These are phyloP conservation scores for Tetrastigma voinierianum DNA, from an alignment of 164 flowering plant species.

Conservation along the genomic window DNA sequence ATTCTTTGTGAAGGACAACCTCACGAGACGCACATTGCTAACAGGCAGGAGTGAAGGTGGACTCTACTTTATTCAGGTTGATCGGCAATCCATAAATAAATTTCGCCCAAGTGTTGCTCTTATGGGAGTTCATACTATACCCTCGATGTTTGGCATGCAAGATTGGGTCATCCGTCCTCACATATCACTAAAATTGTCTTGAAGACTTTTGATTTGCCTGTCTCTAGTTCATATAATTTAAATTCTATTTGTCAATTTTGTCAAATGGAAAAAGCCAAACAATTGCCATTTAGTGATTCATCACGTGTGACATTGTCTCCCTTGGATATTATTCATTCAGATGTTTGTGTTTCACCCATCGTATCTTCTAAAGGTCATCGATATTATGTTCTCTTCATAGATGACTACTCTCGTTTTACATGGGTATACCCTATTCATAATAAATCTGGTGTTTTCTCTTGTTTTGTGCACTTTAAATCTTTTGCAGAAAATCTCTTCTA, in stretches of 20 bases:
- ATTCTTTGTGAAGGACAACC: constrained; percentile 7
- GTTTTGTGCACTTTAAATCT: constrained; percentile 5
- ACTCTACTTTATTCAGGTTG: not conserved
- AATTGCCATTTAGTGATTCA: constrained; percentile 1
- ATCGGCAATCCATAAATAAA: not conserved
- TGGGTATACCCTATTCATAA: not conserved
- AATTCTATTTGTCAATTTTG: constrained; percentile 1
- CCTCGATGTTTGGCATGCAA: constrained; percentile 7
- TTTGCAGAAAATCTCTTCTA: not conserved
- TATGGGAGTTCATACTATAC: constrained; percentile 1
- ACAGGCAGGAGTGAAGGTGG: constrained; percentile 4
- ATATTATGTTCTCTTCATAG: not conserved
- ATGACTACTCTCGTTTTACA: not conserved
- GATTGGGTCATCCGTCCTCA: constrained; percentile 5
- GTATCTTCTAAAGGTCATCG: not conserved
- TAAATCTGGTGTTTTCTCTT: constrained; percentile 3
- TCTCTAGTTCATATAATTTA: constrained; percentile 1
- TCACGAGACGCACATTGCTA: constrained; percentile 2
- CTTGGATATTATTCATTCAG: not conserved
- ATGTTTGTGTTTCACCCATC: constrained; percentile 4
- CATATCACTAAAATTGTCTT: not conserved
- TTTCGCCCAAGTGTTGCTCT: not conserved
- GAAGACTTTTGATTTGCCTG: not conserved
- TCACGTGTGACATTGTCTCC: not conserved
- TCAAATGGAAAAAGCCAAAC: constrained; percentile 5